phyloP scores from a whole-genome alignment of 2,329 filamentous ascomycete species.

The Diplodia mutila region DNA sequence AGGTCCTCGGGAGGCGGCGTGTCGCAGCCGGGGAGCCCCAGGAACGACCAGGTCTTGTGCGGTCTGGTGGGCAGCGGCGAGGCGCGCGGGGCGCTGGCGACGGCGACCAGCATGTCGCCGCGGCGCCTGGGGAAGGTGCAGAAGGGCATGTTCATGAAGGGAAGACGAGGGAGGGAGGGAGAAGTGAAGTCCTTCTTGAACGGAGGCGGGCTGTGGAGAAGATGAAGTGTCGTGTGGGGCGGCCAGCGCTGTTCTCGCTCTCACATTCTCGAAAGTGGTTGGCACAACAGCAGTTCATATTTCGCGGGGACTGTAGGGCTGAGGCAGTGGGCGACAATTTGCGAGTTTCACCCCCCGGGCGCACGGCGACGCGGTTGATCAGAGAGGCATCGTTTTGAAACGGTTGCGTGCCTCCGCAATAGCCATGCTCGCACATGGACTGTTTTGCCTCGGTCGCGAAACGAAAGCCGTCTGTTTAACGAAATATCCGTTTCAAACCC shows the following conservation, averaged over 20 bases:
- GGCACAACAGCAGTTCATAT: background rate
- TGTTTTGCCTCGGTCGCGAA: slow-evolving; percentile 3
- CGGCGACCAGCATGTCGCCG: slow-evolving; percentile 6
- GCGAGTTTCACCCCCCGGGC: background rate
- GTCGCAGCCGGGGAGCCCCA: background rate
- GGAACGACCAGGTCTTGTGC: slow-evolving; percentile 6
- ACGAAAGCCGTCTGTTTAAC: background rate
- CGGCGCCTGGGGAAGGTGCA: background rate
- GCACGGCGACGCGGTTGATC: background rate
- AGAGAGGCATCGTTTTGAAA: background rate
- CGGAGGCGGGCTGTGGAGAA: background rate
- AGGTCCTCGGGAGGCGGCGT: slow-evolving; percentile 7
- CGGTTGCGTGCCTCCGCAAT: background rate
- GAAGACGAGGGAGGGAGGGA: background rate
- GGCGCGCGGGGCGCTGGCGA: background rate
- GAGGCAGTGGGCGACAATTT: background rate
- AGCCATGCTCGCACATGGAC: background rate
- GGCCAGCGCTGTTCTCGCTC: background rate
- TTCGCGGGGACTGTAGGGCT: background rate
- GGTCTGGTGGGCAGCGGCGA: background rate
- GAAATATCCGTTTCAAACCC: background rate
- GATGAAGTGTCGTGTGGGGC: background rate
- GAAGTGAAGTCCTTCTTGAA: background rate
- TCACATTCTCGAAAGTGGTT: background rate
- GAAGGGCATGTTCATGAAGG: background rate